phyloP scores from a whole-genome alignment of 495 filamentous ascomycete species.

The Penicillium flavigenum region DNA sequence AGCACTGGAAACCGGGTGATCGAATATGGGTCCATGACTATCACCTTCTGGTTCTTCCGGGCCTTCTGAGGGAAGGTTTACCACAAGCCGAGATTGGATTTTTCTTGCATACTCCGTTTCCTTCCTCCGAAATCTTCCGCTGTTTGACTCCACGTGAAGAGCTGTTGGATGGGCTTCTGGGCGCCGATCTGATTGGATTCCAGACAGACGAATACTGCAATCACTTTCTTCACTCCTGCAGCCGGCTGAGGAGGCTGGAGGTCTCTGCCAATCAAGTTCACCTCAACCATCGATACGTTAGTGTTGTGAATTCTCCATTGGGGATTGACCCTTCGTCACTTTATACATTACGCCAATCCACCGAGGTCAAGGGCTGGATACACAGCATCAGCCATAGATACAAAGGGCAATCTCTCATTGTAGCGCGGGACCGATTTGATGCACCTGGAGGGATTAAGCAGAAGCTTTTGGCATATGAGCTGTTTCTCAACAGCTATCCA shows the following conservation, averaged over 20 bases:
- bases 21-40: constrained; percentile 92
- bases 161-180: constrained; percentile 81
- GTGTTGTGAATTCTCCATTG: constrained; percentile 55
- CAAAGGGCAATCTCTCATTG: constrained; percentile 75
- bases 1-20: constrained; percentile 82
- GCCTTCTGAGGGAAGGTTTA: constrained; percentile 71
- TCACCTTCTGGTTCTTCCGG: constrained; percentile 77
- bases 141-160: constrained; percentile 76
- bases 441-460: constrained; percentile 81
- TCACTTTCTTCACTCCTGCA: constrained; percentile 92
- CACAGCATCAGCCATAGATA: constrained; percentile 69
- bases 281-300: constrained; percentile 78
- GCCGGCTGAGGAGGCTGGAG: constrained; percentile 75
- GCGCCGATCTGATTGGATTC: constrained; percentile 85
- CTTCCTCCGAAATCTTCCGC: constrained; percentile 87
- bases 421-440: constrained; percentile 86
- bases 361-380: constrained; percentile 71
- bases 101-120: constrained; percentile 88
- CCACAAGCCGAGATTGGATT: constrained; percentile 88
- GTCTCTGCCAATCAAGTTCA: constrained; percentile 76
- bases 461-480: constrained; percentile 81
- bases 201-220: constrained; percentile 86
- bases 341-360: constrained; percentile 59
- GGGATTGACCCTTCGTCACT: constrained; percentile 67
- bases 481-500: constrained; percentile 83